phyloP scores from a whole-genome alignment of 805 yeast genomes.

The Wickerhamomyces alni region DNA sequence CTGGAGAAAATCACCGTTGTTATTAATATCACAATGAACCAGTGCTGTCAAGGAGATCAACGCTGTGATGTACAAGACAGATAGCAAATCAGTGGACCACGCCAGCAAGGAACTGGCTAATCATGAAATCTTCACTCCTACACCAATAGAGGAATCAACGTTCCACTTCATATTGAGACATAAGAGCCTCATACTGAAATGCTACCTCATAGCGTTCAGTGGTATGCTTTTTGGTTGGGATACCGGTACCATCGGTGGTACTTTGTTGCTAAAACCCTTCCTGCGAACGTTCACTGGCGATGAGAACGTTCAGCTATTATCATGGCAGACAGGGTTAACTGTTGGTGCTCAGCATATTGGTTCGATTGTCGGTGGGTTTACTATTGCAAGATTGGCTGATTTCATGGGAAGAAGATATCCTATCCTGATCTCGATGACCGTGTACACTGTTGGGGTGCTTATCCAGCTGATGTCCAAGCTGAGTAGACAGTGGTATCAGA shows the following conservation, averaged over 20 bases:
- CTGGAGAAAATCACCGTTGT: no score
- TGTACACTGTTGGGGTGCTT: slow-evolving; percentile 53
- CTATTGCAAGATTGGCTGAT: slow-evolving; percentile 55
- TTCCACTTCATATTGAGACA: neutral
- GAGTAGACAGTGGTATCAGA: slow-evolving; percentile 50
- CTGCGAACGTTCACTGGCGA: slow-evolving; percentile 42
- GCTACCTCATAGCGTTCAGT: slow-evolving; percentile 59
- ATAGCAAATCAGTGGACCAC: neutral
- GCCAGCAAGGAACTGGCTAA: neutral
- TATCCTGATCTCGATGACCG: slow-evolving; percentile 44
- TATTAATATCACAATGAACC: no score
- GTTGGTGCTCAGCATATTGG: slow-evolving; percentile 60
- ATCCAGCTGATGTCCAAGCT: slow-evolving; percentile 49
- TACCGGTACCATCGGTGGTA: slow-evolving; percentile 72
- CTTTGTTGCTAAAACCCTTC: slow-evolving; percentile 55
- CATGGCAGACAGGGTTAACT: slow-evolving; percentile 42
- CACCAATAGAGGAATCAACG: neutral
- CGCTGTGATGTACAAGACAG: no score
- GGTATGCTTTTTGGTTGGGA: slow-evolving; percentile 75
- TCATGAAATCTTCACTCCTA: no score
- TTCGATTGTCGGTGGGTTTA: slow-evolving; percentile 63
- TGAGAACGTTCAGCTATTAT: slow-evolving; percentile 27
- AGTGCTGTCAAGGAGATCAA: no score
- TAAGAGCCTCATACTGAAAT: neutral
- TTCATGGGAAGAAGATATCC: slow-evolving; percentile 56